These are phyloP conservation scores for Debaryomyces hansenii DNA, from an alignment of 805 yeast species.

Conservation along the genomic window DNA sequence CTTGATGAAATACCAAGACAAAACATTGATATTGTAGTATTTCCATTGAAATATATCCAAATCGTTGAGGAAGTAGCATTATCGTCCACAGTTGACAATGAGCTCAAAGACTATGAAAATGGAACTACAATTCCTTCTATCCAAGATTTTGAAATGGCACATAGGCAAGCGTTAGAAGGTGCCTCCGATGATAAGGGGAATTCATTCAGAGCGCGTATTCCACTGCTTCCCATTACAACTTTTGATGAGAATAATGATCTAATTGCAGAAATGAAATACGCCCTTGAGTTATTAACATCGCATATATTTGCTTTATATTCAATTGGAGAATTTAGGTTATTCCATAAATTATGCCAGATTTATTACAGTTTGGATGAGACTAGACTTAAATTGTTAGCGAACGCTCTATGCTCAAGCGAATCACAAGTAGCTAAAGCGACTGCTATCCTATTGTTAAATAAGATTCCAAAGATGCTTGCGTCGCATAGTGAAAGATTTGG, in stretches of 20 bases:
- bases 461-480: constrained; percentile 59
- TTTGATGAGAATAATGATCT: constrained; percentile 26
- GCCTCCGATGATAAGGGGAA: constrained; percentile 3
- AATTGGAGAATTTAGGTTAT: constrained; percentile 65
- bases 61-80: constrained; percentile 41
- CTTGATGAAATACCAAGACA: constrained; percentile 63
- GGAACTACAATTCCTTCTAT: constrained; percentile 31
- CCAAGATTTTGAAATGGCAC: constrained; percentile 29
- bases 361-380: constrained; percentile 60
- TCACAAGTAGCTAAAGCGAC: constrained; percentile 46
- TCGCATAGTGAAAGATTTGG: constrained; percentile 41
- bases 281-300: constrained; percentile 56
- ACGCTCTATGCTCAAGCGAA: constrained; percentile 58
- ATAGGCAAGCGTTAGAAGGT: constrained; percentile 16
- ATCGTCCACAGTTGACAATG: constrained; percentile 20
- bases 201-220: constrained; percentile 21
- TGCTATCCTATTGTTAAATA: constrained; percentile 53
- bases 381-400: constrained; percentile 51
- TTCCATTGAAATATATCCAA: constrained; percentile 59
- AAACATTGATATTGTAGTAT: constrained; percentile 52
- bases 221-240: constrained; percentile 56
- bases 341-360: constrained; percentile 51
- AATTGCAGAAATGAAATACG: constrained; percentile 56
- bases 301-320: constrained; percentile 72
- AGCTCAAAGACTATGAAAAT: constrained; percentile 29